These are phyloP conservation scores for Camellia granthamiana DNA, from an alignment of 148 eudicot species.

Conservation along the genomic window DNA sequence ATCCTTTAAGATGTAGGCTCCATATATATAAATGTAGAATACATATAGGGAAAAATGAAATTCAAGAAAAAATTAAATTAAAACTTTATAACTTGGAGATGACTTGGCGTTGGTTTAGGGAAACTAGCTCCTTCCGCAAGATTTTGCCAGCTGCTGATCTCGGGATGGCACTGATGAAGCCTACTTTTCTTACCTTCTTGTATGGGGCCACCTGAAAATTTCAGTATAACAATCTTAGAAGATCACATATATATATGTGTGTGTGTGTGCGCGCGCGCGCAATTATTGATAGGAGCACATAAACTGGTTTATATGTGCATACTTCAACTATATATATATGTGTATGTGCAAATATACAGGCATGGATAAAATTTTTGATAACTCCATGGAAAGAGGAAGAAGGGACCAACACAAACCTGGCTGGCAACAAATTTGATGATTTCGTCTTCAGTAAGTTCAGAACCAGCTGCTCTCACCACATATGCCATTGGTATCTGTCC, in stretches of 20 bases:
- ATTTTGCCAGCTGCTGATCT: conserved; percentile 57
- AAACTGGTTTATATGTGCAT: too few relatives aligned
- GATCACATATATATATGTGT: not conserved
- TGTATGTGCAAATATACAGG: too few relatives aligned
- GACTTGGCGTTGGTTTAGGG: conserved; percentile 25
- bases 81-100: conserved; percentile 35
- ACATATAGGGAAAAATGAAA: not conserved
- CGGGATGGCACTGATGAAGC: conserved; percentile 43
- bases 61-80: not conserved
- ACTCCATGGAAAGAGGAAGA: not conserved
- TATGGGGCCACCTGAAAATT: conserved; percentile 49
- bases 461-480: conserved; percentile 41
- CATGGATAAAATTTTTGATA: not conserved
- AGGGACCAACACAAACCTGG: conserved; percentile 31
- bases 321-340: not conserved
- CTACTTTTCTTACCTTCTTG: conserved; percentile 46
- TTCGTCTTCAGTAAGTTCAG: conserved; percentile 40
- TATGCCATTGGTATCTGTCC: conserved; percentile 55
- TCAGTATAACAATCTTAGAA: not conserved
- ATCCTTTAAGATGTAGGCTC: not conserved
- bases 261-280: not conserved
- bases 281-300: too few relatives aligned
- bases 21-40: too few relatives aligned
- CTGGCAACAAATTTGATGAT: conserved; percentile 44
- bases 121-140: conserved; percentile 39